Conservation (phyloP, 164 flowering plant genomes). For the Umbilicus rupestris region DNA sequence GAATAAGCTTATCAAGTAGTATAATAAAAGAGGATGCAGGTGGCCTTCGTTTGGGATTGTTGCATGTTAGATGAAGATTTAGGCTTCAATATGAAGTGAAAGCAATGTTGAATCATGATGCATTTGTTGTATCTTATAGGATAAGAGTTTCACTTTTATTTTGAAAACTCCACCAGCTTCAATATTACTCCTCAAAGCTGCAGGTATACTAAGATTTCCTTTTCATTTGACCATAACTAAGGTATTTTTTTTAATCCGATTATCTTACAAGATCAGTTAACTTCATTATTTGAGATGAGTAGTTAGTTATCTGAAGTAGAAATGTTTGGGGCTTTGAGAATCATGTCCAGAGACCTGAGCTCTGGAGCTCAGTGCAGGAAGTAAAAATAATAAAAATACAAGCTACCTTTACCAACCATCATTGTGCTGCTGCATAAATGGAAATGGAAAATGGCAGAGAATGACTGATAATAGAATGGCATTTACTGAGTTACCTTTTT, state of each 20-base stretch:
- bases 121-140: conserved; percentile 31
- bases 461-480: neutral
- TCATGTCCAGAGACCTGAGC: neutral
- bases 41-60: neutral
- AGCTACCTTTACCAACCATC: neutral
- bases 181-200: conserved; percentile 85
- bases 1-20: too few species aligned
- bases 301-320: neutral
- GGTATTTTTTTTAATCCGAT: neutral
- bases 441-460: neutral
- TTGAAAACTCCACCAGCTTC: conserved; percentile 97
- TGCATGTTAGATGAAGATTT: neutral
- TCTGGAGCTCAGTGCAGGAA: neutral
- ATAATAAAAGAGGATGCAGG: too few species aligned
- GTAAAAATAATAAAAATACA: neutral
- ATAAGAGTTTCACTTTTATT: conserved; percentile 87
- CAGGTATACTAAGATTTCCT: conserved; percentile 37
- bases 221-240: neutral
- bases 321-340: neutral
- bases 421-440: neutral
- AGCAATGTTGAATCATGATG: neutral
- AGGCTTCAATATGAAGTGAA: neutral
- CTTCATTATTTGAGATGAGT: neutral
- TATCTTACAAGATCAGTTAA: neutral
- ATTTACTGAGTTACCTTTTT: too few species aligned